Percentiles rank a stretch among this genome's conserved stretches.
Conservation (phyloP, 2,329 filamentous ascomycete species). For the Calonectria crousiana region DNA sequence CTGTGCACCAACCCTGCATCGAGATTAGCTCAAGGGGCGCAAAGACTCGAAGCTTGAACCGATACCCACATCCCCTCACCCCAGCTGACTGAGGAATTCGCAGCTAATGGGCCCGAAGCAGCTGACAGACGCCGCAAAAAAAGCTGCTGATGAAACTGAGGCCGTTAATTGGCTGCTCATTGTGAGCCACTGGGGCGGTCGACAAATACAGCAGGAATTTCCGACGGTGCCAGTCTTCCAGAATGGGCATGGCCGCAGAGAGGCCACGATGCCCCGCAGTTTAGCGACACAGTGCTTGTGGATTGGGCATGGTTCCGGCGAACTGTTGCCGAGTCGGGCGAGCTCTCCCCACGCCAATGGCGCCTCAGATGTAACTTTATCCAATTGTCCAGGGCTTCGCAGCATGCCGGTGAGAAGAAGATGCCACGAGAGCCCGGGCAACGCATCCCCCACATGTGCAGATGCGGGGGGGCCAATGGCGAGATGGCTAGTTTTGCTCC, state of each 20-base stretch:
- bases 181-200: neutral
- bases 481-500: neutral
- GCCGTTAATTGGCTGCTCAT: neutral
- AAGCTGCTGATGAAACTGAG: neutral
- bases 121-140: neutral
- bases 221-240: neutral
- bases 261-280: neutral
- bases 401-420: neutral
- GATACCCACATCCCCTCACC: neutral
- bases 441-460: neutral
- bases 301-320: neutral
- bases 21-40: slow-evolving; percentile 2
- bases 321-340: neutral
- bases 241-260: neutral
- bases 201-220: neutral
- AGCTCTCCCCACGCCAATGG: neutral
- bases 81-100: slow-evolving; percentile 3
- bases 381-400: neutral
- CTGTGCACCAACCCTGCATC: neutral
- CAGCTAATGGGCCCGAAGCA: neutral
- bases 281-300: neutral
- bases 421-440: neutral
- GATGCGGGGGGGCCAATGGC: neutral
- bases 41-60: neutral
- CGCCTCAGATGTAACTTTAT: neutral